Percentiles rank a stretch among this genome's conserved stretches.
phyloP scores from a whole-genome alignment of 2,329 filamentous ascomycete genomes.

The Cladophialophora psammophila region DNA sequence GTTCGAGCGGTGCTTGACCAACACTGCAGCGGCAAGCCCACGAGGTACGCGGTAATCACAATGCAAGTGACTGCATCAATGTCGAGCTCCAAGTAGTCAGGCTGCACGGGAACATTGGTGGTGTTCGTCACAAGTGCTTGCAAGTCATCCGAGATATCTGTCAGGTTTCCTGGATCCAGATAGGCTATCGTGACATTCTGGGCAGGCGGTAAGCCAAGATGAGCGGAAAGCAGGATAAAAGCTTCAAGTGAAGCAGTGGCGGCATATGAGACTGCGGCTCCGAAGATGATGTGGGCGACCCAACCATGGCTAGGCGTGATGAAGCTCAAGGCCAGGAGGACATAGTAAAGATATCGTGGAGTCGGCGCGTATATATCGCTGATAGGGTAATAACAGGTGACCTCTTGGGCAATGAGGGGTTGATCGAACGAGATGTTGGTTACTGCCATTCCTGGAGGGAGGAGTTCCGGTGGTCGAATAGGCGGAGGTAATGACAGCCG shows the following conservation, averaged over 20 bases:
- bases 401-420: conserved; percentile 44
- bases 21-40: conserved; percentile 46
- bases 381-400: conserved; percentile 45
- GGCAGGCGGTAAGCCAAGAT: conserved; percentile 19
- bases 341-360: conserved; percentile 47
- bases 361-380: conserved; percentile 47
- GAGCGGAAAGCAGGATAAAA: conserved; percentile 44
- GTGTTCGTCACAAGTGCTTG: conserved; percentile 40
- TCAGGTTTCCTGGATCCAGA: conserved; percentile 17
- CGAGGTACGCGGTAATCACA: conserved; percentile 46
- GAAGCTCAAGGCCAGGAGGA: conserved; percentile 43
- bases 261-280: conserved; percentile 46
- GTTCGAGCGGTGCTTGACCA: conserved; percentile 45
- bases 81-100: conserved; percentile 45
- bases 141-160: conserved; percentile 28
- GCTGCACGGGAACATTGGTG: conserved; percentile 39
- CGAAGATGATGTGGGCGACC: conserved; percentile 45
- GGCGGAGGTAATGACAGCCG: no score
- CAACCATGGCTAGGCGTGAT: conserved; percentile 45
- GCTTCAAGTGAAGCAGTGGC: conserved; percentile 45
- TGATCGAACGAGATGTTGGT: conserved; percentile 1
- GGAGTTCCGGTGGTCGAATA: not conserved
- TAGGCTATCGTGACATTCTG: conserved; percentile 41
- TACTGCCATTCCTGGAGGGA: not conserved
- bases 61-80: conserved; percentile 46